phyloP scores from a whole-genome alignment of 768 basidiomycete species.

The Trametes villosa region DNA sequence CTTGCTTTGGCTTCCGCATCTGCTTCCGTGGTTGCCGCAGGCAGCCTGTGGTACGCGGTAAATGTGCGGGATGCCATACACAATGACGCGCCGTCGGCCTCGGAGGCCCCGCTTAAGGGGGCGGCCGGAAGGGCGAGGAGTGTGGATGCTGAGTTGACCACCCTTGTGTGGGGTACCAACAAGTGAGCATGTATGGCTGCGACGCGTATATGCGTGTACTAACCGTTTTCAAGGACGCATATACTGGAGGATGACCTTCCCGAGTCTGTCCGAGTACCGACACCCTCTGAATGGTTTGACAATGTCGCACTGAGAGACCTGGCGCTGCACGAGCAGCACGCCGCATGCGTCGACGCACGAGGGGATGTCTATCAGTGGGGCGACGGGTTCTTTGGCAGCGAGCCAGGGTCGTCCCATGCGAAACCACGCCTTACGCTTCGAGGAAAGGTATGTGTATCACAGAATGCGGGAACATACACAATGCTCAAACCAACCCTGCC shows the following conservation, averaged over 20 bases:
- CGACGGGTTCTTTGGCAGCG: constrained; percentile 53
- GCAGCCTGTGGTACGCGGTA: constrained; percentile 45
- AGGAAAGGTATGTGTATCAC: constrained; percentile 57
- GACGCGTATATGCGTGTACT: constrained; percentile 35
- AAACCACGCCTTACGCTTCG: constrained; percentile 59
- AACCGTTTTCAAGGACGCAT: constrained; percentile 45
- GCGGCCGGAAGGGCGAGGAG: neutral
- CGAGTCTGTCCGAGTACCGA: constrained; percentile 53
- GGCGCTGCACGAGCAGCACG: constrained; percentile 65
- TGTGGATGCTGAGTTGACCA: constrained; percentile 42
- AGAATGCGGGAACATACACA: neutral
- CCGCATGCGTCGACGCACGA: constrained; percentile 75
- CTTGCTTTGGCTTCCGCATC: constrained; percentile 35
- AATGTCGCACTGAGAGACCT: constrained; percentile 76
- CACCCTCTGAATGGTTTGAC: constrained; percentile 60
- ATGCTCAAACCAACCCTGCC: neutral
- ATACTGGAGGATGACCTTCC: constrained; percentile 43
- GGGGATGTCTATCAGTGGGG: constrained; percentile 92
- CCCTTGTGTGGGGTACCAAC: constrained; percentile 79
- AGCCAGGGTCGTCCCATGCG: constrained; percentile 30
- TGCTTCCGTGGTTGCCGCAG: constrained; percentile 40
- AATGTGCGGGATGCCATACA: constrained; percentile 31
- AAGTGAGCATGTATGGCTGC: constrained; percentile 48
- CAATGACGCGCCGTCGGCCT: constrained; percentile 38
- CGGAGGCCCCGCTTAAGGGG: constrained; percentile 5